Evolutionary conservation across 2,329 filamentous ascomycete genomes (phyloP).

Genomic region (Venturia asperata): DNA sequence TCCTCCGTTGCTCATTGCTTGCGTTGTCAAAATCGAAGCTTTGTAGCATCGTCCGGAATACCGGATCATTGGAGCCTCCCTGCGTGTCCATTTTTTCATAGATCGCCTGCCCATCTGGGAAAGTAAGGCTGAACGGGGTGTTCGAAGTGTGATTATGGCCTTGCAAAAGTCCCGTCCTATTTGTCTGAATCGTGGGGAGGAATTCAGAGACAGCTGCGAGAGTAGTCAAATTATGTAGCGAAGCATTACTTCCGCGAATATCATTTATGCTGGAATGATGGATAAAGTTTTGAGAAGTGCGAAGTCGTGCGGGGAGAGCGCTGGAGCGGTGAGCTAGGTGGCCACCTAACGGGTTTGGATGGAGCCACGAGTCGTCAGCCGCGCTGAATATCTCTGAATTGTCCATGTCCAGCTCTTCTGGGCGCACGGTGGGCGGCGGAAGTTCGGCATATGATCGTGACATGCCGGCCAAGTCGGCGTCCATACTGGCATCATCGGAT

Average conservation of each 20-base stretch:
- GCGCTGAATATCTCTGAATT: neutral
- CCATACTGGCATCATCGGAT: slow-evolving; percentile 7
- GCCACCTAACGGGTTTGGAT: neutral
- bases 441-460: neutral
- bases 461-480: neutral
- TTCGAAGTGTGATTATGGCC: neutral
- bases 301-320: neutral
- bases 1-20: neutral
- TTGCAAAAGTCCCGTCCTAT: neutral
- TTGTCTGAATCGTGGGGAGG: neutral
- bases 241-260: neutral
- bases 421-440: neutral
- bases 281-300: neutral
- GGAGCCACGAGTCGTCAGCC: neutral
- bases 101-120: neutral
- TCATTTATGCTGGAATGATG: neutral
- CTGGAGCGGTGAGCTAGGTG: slow-evolving; percentile 2
- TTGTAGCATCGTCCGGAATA: neutral
- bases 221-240: neutral
- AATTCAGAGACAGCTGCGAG: neutral
- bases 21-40: slow-evolving; percentile 1
- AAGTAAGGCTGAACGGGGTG: neutral
- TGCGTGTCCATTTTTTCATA: neutral
- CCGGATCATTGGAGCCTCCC: neutral
- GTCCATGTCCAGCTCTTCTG: slow-evolving; percentile 10